Percentiles rank a stretch among this genome's conserved stretches.
Conservation (phyloP, 768 basidiomycete species). For the Russula vinacea region DNA sequence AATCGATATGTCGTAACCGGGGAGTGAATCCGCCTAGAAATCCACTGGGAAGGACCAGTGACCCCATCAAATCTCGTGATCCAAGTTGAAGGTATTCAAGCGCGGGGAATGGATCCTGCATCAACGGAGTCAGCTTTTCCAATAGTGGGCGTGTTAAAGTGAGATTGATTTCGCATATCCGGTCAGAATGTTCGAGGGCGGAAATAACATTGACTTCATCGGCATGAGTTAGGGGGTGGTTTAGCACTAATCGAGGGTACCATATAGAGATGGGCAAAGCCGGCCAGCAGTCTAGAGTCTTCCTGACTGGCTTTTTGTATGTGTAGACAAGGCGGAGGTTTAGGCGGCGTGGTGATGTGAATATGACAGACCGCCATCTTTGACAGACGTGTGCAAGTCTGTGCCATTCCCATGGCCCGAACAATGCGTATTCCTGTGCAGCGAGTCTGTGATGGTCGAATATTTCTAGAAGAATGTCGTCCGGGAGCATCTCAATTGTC, state of each 20-base stretch:
- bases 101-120: slow-evolving; percentile 4
- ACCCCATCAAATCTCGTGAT: slow-evolving; percentile 8
- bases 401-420: slow-evolving; percentile 24
- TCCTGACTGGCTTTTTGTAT: slow-evolving; percentile 18
- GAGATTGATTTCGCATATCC: slow-evolving; percentile 26
- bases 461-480: slow-evolving; percentile 23
- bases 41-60: slow-evolving; percentile 10
- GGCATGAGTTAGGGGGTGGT: neutral
- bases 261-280: slow-evolving; percentile 16
- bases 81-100: slow-evolving; percentile 12
- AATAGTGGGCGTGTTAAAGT: slow-evolving; percentile 12
- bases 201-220: slow-evolving; percentile 21
- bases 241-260: slow-evolving; percentile 16
- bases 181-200: slow-evolving; percentile 9
- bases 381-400: slow-evolving; percentile 21
- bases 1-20: slow-evolving; percentile 6
- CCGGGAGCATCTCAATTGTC: slow-evolving; percentile 15
- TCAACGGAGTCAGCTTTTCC: slow-evolving; percentile 6
- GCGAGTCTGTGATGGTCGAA: slow-evolving; percentile 18
- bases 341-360: slow-evolving; percentile 15
- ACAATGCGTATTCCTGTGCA: slow-evolving; percentile 5
- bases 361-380: slow-evolving; percentile 21
- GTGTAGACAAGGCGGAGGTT: slow-evolving; percentile 24
- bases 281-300: slow-evolving; percentile 18
- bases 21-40: slow-evolving; percentile 17